These are phyloP conservation scores for Quercus phellos DNA, from an alignment of 331 rosid species.

Conservation along the genomic window DNA sequence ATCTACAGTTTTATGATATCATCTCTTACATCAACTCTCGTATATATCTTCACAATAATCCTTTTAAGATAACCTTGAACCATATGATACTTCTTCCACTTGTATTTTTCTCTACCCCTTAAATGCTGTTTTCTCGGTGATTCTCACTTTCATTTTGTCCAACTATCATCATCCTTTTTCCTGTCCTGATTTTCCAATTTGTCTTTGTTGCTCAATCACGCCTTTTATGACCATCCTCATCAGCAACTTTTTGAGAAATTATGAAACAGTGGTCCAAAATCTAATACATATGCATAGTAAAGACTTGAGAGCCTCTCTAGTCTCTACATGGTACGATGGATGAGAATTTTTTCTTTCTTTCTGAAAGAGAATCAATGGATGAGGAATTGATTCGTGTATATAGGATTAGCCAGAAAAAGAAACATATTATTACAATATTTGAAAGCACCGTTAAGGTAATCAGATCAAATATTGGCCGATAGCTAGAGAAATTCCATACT, in stretches of 20 bases:
- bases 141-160: too few relatives aligned
- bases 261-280: background rate
- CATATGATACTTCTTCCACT: too few relatives aligned
- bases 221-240: background rate
- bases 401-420: background rate
- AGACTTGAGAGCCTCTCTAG: background rate
- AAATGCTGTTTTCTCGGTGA: too few relatives aligned
- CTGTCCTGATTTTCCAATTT: background rate
- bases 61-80: background rate
- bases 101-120: too few relatives aligned
- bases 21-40: background rate
- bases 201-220: background rate
- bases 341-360: background rate
- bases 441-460: background rate
- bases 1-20: background rate
- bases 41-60: background rate
- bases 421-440: background rate
- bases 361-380: too few relatives aligned
- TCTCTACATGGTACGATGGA: background rate
- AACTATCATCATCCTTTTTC: background rate
- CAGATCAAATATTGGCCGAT: too few relatives aligned
- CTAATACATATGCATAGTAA: background rate
- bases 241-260: background rate
- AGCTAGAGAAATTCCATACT: too few relatives aligned
- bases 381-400: too few relatives aligned